Percentiles rank a stretch among this genome's conserved stretches.
Conservation (phyloP, 352 stramenopile genomes). For the Pythium apleroticum region DNA sequence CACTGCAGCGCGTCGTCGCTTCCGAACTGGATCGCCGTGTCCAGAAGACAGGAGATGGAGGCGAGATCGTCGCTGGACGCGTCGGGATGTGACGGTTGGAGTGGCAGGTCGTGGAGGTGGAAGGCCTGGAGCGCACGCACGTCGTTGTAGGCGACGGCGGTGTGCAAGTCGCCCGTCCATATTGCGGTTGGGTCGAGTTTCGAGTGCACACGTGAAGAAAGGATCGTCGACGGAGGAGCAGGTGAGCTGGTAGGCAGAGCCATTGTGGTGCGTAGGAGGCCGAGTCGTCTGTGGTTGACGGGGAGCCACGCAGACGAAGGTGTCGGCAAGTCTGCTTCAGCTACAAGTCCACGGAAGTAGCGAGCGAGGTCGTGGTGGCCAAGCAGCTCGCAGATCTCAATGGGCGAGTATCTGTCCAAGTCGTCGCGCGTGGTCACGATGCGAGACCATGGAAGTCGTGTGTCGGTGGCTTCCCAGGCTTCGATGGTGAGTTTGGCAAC, state of each 20-base stretch:
- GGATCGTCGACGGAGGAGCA: no score
- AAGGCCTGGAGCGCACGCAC: background rate
- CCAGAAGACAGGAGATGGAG: slow-evolving; percentile 20
- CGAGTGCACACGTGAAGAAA: background rate
- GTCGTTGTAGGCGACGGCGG: slow-evolving; percentile 13
- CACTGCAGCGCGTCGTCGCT: slow-evolving; percentile 44
- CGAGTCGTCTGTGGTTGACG: background rate
- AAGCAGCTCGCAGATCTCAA: slow-evolving; percentile 32
- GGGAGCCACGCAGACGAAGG: background rate
- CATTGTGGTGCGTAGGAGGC: slow-evolving; percentile 11
- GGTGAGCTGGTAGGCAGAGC: background rate
- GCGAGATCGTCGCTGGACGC: background rate
- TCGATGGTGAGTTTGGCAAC: slow-evolving; percentile 4
- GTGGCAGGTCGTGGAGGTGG: background rate
- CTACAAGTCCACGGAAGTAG: background rate
- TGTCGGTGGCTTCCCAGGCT: background rate
- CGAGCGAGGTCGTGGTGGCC: slow-evolving; percentile 20
- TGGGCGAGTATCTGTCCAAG: slow-evolving; percentile 26
- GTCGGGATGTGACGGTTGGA: background rate
- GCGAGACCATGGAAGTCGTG: background rate
- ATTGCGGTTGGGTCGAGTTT: background rate
- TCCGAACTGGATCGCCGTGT: slow-evolving; percentile 29
- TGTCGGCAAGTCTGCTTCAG: background rate
- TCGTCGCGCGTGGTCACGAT: background rate
- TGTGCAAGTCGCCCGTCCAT: slow-evolving; percentile 3